phyloP scores from a whole-genome alignment of 1,139 yeast genomes.

The Geotrichum reessii region DNA sequence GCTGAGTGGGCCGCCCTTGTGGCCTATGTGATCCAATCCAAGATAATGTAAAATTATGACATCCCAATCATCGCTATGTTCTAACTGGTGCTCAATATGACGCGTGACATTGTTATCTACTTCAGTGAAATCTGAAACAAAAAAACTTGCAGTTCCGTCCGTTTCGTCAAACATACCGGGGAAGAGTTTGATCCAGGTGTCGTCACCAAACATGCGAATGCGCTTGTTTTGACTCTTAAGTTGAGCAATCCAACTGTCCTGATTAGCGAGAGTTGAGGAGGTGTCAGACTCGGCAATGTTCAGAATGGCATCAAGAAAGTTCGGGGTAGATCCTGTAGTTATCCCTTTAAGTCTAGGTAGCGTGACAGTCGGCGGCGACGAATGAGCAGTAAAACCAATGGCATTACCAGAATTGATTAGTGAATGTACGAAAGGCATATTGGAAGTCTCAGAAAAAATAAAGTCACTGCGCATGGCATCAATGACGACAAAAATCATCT shows the following conservation, averaged over 20 bases:
- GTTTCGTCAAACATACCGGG: slow-evolving; percentile 55
- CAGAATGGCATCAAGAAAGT: slow-evolving; percentile 88
- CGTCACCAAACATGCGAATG: slow-evolving; percentile 90
- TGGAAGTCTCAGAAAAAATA: slow-evolving; percentile 53
- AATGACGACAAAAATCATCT: slow-evolving; percentile 73
- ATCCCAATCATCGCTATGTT: slow-evolving; percentile 56
- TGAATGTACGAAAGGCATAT: slow-evolving; percentile 62
- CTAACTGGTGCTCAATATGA: slow-evolving; percentile 59
- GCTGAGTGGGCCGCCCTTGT: slow-evolving; percentile 87
- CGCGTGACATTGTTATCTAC: slow-evolving; percentile 92
- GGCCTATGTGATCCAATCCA: slow-evolving; percentile 96
- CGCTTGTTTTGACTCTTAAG: slow-evolving; percentile 42
- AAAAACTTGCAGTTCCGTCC: slow-evolving; percentile 92
- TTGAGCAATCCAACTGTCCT: slow-evolving; percentile 86
- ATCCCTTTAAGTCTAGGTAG: slow-evolving; percentile 87
- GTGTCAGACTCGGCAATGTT: slow-evolving; percentile 90
- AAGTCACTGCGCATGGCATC: slow-evolving; percentile 93
- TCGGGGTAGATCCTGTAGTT: slow-evolving; percentile 92
- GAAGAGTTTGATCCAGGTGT: slow-evolving; percentile 91
- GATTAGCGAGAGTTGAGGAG: slow-evolving; percentile 64
- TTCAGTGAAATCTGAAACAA: slow-evolving; percentile 88
- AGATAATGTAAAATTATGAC: slow-evolving; percentile 80
- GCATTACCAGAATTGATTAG: slow-evolving; percentile 65
- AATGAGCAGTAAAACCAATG: slow-evolving; percentile 81
- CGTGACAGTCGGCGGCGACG: slow-evolving; percentile 96